Conservation (phyloP, 1,284 basidiomycete species). For the Cerioporus squamosus region DNA sequence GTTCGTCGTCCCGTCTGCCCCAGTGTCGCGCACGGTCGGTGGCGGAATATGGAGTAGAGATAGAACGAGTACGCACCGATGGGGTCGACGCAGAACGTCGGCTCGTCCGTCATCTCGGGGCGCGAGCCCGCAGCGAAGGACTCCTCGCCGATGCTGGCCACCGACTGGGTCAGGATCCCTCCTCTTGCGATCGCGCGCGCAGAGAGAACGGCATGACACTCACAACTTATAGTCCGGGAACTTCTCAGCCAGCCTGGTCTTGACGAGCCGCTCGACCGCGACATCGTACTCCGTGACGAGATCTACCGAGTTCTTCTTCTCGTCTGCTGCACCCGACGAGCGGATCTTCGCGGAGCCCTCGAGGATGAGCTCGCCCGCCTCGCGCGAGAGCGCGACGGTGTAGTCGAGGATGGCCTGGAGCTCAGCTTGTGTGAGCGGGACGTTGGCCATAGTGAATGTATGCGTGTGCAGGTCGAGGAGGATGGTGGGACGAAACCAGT, state of each 20-base stretch:
- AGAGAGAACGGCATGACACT: slow-evolving; percentile 35
- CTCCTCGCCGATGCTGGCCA: slow-evolving; percentile 86
- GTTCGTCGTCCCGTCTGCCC: slow-evolving; percentile 90
- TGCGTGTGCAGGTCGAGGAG: not conserved
- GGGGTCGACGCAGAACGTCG: slow-evolving; percentile 92
- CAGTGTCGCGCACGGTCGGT: not conserved
- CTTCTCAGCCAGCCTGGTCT: slow-evolving; percentile 62
- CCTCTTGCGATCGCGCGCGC: no score
- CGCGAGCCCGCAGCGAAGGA: slow-evolving; percentile 78
- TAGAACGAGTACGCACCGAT: slow-evolving; percentile 55
- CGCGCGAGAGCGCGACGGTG: slow-evolving; percentile 71
- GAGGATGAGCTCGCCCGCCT: slow-evolving; percentile 73
- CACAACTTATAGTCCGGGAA: slow-evolving; percentile 88
- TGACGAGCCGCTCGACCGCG: slow-evolving; percentile 87
- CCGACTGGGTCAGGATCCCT: no score
- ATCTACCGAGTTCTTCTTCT: slow-evolving; percentile 93
- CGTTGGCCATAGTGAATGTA: slow-evolving; percentile 10
- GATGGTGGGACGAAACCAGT: not conserved
- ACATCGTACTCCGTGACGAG: slow-evolving; percentile 98
- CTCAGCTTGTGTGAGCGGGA: slow-evolving; percentile 39
- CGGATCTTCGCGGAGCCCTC: slow-evolving; percentile 77
- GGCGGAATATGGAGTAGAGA: not conserved
- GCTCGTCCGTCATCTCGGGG: slow-evolving; percentile 78
- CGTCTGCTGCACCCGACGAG: slow-evolving; percentile 58
- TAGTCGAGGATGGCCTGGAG: slow-evolving; percentile 75